phyloP scores from a whole-genome alignment of 495 filamentous ascomycete species.

The Entonaema liquescens region DNA sequence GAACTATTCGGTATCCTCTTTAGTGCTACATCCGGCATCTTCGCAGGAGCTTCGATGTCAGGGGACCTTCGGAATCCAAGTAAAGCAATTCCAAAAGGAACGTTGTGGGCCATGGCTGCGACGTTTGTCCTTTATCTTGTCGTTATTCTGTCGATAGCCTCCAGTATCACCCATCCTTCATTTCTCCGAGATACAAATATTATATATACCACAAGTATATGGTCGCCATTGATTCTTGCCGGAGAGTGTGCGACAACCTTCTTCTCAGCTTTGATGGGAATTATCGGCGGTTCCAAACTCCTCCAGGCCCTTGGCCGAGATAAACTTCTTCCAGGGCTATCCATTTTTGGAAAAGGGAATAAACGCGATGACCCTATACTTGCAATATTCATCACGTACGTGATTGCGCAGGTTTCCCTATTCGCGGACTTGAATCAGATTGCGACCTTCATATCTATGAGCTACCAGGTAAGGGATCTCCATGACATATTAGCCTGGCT shows the following conservation, averaged over 20 bases:
- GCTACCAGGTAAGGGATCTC: constrained; percentile 74
- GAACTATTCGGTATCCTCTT: constrained; percentile 89
- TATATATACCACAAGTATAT: constrained; percentile 80
- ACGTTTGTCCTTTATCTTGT: constrained; percentile 80
- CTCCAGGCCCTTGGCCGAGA: constrained; percentile 86
- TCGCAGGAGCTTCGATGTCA: constrained; percentile 88
- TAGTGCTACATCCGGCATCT: constrained; percentile 76
- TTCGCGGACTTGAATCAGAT: constrained; percentile 88
- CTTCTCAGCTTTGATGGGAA: constrained; percentile 87
- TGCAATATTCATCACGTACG: constrained; percentile 79
- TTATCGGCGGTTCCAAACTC: constrained; percentile 88
- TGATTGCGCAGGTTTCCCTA: constrained; percentile 81
- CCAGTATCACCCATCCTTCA: constrained; percentile 76
- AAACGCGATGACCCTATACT: constrained; percentile 78
- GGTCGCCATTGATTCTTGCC: constrained; percentile 74
- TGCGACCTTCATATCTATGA: constrained; percentile 88
- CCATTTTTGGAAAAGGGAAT: constrained; percentile 78
- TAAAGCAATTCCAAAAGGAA: constrained; percentile 84
- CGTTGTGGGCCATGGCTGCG: constrained; percentile 75
- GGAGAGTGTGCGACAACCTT: constrained; percentile 85
- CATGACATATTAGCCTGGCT: neutral
- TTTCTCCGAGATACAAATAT: constrained; percentile 80
- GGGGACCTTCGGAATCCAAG: constrained; percentile 85
- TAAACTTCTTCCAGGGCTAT: constrained; percentile 78
- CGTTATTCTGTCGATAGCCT: constrained; percentile 83